Conservation (phyloP, 306 rosid genomes). For the Sechiopsis laciniata region DNA sequence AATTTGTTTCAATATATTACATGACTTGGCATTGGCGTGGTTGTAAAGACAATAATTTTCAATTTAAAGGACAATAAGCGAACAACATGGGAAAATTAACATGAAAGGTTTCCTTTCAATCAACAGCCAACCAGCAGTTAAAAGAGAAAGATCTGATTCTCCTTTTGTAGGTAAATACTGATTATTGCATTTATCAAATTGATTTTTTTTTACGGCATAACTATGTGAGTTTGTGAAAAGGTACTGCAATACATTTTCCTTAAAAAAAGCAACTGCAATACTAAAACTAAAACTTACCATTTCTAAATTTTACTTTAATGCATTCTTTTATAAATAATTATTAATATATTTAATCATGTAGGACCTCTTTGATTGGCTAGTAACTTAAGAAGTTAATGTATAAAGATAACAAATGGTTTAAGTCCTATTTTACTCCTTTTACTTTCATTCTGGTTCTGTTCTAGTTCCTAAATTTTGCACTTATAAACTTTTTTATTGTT, state of each 20-base stretch:
- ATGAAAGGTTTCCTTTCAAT: conserved; percentile 77
- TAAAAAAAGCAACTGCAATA: too few species aligned
- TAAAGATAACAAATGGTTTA: too few species aligned
- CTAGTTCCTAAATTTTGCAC: background rate
- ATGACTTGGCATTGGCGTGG: conserved; percentile 5
- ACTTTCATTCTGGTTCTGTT: too few species aligned
- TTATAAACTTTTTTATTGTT: background rate
- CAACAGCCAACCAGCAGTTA: conserved; percentile 95
- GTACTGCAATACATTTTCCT: background rate
- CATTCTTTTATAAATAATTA: background rate
- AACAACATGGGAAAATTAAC: conserved; percentile 65
- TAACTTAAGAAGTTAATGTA: background rate
- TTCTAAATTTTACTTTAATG: background rate
- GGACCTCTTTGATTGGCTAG: background rate
- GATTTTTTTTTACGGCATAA: background rate
- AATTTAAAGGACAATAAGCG: conserved; percentile 50
- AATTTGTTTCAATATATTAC: too few species aligned
- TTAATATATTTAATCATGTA: background rate
- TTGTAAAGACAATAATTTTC: background rate
- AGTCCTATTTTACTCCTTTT: too few species aligned
- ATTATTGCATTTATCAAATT: background rate
- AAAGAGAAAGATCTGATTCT: conserved; percentile 84
- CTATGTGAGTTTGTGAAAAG: background rate
- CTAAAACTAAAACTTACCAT: background rate
- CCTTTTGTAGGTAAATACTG: conserved; percentile 64